Conservation (phyloP, 257 asterid species). For the Solanum rostratum region DNA sequence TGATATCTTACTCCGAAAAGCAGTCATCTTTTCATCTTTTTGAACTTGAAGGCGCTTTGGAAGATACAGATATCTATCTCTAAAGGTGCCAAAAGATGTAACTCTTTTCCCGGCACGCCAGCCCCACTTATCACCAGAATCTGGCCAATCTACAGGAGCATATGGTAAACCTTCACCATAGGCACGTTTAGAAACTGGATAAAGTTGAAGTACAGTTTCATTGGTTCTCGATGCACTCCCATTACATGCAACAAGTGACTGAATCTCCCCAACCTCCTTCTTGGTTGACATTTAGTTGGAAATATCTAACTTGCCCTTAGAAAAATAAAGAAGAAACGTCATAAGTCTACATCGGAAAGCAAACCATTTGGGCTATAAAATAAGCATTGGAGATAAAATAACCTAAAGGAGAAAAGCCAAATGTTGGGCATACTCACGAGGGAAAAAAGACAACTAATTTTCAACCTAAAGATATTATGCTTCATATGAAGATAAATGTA, state of each 20-base stretch:
- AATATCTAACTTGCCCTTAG: not conserved
- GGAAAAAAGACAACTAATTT: not conserved
- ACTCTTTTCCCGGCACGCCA: conserved; percentile 68
- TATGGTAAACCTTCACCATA: conserved; percentile 73
- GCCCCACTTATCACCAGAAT: not conserved
- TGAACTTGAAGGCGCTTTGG: conserved; percentile 21
- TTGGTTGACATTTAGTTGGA: not conserved
- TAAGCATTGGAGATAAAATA: not conserved
- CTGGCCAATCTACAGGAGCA: conserved; percentile 38
- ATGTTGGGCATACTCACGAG: not conserved
- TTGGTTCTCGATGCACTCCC: too few relatives aligned
- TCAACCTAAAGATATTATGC: not conserved
- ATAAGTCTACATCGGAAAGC: not conserved
- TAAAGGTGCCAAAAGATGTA: conserved; percentile 29
- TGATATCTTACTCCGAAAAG: conserved; percentile 48
- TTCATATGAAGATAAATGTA: not conserved
- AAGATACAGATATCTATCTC: conserved; percentile 58
- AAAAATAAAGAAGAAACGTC: not conserved
- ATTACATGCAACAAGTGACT: too few relatives aligned
- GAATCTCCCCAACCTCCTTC: not conserved
- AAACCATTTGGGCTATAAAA: not conserved
- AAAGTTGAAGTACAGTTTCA: too few relatives aligned
- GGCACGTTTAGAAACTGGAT: conserved; percentile 29
- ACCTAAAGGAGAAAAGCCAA: not conserved
- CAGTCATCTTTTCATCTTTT: conserved; percentile 6